Evolutionary conservation across 768 basidiomycete species (phyloP).

Genomic region (Suillus discolor): DNA sequence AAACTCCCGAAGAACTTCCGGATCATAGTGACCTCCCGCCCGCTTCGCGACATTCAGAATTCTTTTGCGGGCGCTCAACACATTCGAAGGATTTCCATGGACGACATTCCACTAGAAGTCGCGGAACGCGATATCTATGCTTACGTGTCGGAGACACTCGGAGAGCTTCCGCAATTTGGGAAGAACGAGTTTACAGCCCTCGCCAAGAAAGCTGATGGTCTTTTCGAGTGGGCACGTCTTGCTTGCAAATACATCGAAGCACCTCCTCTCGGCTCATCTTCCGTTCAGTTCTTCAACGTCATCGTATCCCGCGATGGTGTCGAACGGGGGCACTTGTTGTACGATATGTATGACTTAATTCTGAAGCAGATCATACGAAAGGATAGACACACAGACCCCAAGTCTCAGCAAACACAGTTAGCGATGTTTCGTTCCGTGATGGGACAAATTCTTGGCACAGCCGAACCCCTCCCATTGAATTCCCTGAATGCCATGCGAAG

Average conservation of each 20-base stretch:
- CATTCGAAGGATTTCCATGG: slow-evolving; percentile 5
- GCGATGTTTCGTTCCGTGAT: too few relatives aligned
- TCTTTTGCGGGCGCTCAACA: neutral
- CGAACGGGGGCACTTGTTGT: slow-evolving; percentile 6
- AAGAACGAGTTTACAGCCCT: neutral
- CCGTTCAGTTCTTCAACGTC: slow-evolving; percentile 4
- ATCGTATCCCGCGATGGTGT: neutral
- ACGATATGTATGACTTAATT: slow-evolving; percentile 14
- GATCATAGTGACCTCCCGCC: neutral
- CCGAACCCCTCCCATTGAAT: too few relatives aligned
- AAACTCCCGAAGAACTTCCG: too few relatives aligned
- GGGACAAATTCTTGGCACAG: too few relatives aligned
- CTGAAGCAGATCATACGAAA: slow-evolving; percentile 10
- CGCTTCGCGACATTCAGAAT: neutral
- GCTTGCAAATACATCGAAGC: slow-evolving; percentile 15
- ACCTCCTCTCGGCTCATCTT: neutral
- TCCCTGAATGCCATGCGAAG: too few relatives aligned
- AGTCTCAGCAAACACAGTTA: too few relatives aligned
- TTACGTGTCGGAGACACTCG: slow-evolving; percentile 9
- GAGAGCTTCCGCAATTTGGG: neutral
- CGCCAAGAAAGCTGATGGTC: slow-evolving; percentile 9
- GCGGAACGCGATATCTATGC: slow-evolving; percentile 9
- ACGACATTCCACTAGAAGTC: slow-evolving; percentile 6
- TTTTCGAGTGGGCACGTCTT: slow-evolving; percentile 14
- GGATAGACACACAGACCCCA: too few relatives aligned